Evolutionary conservation across 148 eudicot genomes (phyloP).

Genomic region (Rhododendron henanense): DNA sequence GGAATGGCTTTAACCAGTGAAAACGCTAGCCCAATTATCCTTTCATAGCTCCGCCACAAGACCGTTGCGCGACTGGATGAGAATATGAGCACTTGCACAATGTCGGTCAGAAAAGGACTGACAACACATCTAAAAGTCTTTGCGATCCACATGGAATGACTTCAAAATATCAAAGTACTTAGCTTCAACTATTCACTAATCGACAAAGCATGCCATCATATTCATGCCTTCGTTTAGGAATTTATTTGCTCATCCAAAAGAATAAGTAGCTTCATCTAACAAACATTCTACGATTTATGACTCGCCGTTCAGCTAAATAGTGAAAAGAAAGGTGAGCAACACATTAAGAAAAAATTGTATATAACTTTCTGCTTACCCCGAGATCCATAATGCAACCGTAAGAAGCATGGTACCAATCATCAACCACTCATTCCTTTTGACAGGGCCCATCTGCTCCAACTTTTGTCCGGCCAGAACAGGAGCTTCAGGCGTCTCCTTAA

Average conservation of each 20-base stretch:
- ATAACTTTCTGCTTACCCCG: conserved; percentile 50
- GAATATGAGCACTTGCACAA: background rate
- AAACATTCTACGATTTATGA: background rate
- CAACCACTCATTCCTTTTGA: conserved; percentile 76
- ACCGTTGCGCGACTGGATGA: background rate
- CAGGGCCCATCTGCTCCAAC: conserved; percentile 77
- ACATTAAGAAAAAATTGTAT: background rate
- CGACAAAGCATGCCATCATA: background rate
- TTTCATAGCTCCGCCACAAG: background rate
- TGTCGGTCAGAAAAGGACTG: background rate
- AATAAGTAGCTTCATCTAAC: background rate
- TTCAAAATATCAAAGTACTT: background rate
- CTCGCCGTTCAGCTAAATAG: background rate
- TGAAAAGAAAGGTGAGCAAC: background rate
- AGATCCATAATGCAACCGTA: conserved; percentile 85
- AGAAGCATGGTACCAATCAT: conserved; percentile 88
- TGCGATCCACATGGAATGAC: background rate
- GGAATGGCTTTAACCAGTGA: background rate
- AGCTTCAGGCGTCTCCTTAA: conserved; percentile 87
- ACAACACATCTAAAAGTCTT: background rate
- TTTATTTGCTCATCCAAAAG: background rate
- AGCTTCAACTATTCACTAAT: background rate
- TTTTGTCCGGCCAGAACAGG: conserved; percentile 80
- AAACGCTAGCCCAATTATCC: background rate
- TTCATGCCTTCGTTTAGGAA: background rate